Base-by-base conservation (phyloP, 106 monocot species). In the Ottelia alismoides region DNA sequence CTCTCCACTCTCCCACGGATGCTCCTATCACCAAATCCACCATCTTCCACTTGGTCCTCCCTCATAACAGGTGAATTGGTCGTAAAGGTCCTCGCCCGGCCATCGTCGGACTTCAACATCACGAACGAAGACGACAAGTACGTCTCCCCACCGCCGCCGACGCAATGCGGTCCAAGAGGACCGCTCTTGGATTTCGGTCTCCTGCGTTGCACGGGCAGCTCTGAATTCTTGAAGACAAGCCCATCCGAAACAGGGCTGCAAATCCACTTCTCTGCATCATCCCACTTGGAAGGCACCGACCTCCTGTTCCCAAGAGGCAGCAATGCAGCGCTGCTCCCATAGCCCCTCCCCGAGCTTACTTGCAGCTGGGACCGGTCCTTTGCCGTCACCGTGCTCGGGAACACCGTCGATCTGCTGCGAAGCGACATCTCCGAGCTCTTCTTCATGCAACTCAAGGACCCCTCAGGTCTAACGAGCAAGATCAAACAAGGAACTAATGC, bases 241-340 rank as follows among this genome's bases (percentile, higher is more conserved):
- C 7, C 23, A 9, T 87, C 92, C n/a, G 82, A 79, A 46, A 94
- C 64, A 1, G 93, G 93, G 20, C 88, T 94, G 18, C 77, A 70
- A 22, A 94, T 94, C 93, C 93, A 94, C 70, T 80, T 84, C 69
- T 94, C 93, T 1, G 93, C 93, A 57, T 94, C 93, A 61, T 94
- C 93, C 93, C 93, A 94, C 67, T 94, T 94, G 18, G 93, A 94
- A 2, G 93, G 93, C 78, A 94, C 47, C 18, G 62, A 47, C 52
- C 72, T 72, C 12, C 88, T 88, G 26, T 78, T 83, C 43, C 53
- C 58, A 52, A 88, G 81, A 6, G 89, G 76, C 20, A 83, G 55
- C 23, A 88, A 51, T 1, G 66, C 47, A 28, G 62, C 61, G 26
- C 68, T 72, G 28, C 60, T 54, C 2, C 63, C 64, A 22, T 75